These are phyloP conservation scores for Acmispon strigosus DNA, from an alignment of 306 rosid species.

Conservation along the genomic window DNA sequence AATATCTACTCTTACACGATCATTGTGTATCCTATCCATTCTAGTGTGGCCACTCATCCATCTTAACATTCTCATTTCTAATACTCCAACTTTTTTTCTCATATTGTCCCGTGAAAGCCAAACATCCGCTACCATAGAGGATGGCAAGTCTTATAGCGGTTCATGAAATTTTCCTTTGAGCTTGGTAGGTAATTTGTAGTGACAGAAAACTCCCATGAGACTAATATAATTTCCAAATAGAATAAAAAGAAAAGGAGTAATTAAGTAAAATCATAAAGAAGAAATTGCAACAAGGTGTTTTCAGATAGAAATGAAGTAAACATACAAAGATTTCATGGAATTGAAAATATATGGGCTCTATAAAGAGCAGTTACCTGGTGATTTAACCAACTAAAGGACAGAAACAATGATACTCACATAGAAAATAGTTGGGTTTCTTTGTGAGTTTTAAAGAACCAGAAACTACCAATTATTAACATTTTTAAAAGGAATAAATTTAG, in stretches of 20 bases:
- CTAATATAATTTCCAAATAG: not conserved
- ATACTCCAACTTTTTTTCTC: too few species aligned
- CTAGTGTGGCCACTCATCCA: too few species aligned
- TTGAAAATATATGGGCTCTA: not conserved
- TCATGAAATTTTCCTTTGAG: too few species aligned
- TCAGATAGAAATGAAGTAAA: slow-evolving; percentile 14
- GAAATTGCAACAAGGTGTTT: not conserved
- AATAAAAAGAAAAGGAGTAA: slow-evolving; percentile 8
- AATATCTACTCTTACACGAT: too few species aligned
- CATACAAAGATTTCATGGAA: not conserved
- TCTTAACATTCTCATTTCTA: too few species aligned
- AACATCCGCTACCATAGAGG: too few species aligned
- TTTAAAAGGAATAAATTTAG: not conserved
- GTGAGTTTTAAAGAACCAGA: not conserved
- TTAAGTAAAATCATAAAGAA: not conserved
- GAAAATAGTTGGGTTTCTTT: not conserved
- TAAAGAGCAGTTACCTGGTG: not conserved
- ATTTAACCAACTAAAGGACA: not conserved
- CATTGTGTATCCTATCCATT: too few species aligned
- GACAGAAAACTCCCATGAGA: not conserved
- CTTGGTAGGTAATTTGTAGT: too few species aligned
- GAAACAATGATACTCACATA: not conserved
- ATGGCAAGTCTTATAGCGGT: too few species aligned
- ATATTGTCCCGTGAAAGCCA: too few species aligned
- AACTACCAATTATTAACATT: not conserved